Base-by-base conservation (phyloP, 768 basidiomycete species). In the Polyporus arcularius region DNA sequence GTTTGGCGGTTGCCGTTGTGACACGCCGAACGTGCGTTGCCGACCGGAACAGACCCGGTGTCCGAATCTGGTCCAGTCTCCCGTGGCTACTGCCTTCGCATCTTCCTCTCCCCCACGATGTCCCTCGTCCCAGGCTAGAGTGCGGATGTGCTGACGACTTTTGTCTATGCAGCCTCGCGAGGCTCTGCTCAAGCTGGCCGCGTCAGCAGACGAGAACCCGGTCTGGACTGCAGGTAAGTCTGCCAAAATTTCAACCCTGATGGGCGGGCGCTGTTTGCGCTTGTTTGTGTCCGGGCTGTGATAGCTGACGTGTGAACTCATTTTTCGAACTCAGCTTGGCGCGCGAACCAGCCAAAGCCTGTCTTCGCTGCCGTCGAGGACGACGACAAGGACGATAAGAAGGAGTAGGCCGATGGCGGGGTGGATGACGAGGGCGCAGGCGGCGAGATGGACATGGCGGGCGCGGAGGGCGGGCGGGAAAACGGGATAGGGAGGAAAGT, bases 111-210 rank as follows among this genome's bases (percentile, higher is more conserved):
- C 55, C 46, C 55, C 53, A 62, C 61, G 58, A 57, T 54, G 35
- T 42, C 48, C 55, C 45, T 21, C 30, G 21, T 57, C 60, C 48
- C 45, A 52, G 42, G 51, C 54, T 52, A 15, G 40, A n/a, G 42
- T 41, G 50, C 40, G 45, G 40, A 35, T 42, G 49, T 63, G 43
- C 57, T 58, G 57, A 49, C 51, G 30, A 43, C 35, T 41, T 16
- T 35, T 10, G 15, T 43, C 60, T 7, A 43, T 68, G 26, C 76
- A 98, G 96, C 97, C 97, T 45, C 89, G 97, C 63, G 96, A 97
- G 76, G 97, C 97, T 4, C 78, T 99, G 57, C 90, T 98, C 81
- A 94, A 88, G 76, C 98, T 95, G 68, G 97, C 97, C 38, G 76
- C 88, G 16, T 72, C 76, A 58, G 87, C 88, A 63, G 89, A 92